Evolutionary conservation across 1,284 basidiomycete genomes (phyloP), one percentile per base, ranked within the genome.

Genomic region (Phellopilus nigrolimitatus): DNA sequence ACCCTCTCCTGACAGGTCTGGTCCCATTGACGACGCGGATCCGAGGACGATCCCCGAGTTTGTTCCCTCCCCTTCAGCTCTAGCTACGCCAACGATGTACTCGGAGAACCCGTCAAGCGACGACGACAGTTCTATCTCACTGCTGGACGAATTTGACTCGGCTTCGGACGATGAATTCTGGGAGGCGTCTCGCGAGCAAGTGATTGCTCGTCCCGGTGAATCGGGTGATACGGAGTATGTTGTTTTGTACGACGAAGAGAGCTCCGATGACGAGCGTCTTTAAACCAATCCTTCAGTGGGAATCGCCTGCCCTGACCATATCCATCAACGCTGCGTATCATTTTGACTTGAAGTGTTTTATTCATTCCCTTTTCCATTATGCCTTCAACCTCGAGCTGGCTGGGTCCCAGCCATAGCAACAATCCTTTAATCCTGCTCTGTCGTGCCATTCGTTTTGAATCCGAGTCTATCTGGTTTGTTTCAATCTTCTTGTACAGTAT

Each of bases 161-260:
- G 74, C 67, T 1, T 82, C 79, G 6, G 75, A 74, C 22, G 66
- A 65, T 30, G 63, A 68, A 28, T 81, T 78, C 10, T 85, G 79
- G 72, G 76, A 81, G 57, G 82, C 83, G 54, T 80, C 76, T 47
- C 74, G 77, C 28, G 70, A 71, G 27, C 71, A 72, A 21, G 64
- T 71, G 3, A 64, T 68, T 30, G 57, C 54, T 22, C 50, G 68
- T 6, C 66, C 68, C 7, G 65, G 65, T 15, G 50, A 48, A 13
- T 53, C 33, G 27, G 54, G 49, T 17, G 48, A 73, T 22, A 62
- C 73, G 49, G 84, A 87, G 59, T 88, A 84, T 58, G 82, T 87
- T 13, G 72, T 88, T 55, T 62, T 88, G 49, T 87, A 84, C 58
- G 85, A 86, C 60, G 79, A 79, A 54, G 40, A 48, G 25, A 53